A percentile compares a stretch with the other conserved stretches of the same genome.
Evolutionary conservation across 1,139 yeast species (phyloP).

Genomic region (Scheffersomyces segobiensis): DNA sequence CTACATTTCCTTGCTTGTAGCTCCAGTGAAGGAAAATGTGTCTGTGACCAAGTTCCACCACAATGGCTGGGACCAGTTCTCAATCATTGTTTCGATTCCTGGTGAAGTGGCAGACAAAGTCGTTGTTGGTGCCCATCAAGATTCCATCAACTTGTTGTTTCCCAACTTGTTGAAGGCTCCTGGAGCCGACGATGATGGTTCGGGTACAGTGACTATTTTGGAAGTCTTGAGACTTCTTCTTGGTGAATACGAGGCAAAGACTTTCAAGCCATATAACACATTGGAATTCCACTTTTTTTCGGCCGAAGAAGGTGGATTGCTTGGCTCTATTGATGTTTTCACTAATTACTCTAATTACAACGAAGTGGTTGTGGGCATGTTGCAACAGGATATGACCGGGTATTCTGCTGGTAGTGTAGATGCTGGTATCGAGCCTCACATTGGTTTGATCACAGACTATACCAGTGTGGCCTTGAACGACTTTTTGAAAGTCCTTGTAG

Average conservation of each 20-base stretch:
- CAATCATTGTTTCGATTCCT: slow-evolving; percentile 42
- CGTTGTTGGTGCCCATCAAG: slow-evolving; percentile 89
- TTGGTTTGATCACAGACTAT: slow-evolving; percentile 80
- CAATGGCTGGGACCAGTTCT: slow-evolving; percentile 46
- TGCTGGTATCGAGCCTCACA: slow-evolving; percentile 62
- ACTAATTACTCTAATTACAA: slow-evolving; percentile 47
- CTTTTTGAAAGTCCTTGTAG: slow-evolving; percentile 62
- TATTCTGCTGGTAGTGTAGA: slow-evolving; percentile 59
- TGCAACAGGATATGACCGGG: slow-evolving; percentile 97
- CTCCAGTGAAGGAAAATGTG: slow-evolving; percentile 36
- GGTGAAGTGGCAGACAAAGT: slow-evolving; percentile 45
- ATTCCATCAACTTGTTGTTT: slow-evolving; percentile 72
- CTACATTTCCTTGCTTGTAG: slow-evolving; percentile 44
- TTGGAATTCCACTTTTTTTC: slow-evolving; percentile 92
- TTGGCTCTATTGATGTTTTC: slow-evolving; percentile 84
- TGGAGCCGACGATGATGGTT: slow-evolving; percentile 95
- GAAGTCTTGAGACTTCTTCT: slow-evolving; percentile 71
- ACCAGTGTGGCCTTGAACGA: slow-evolving; percentile 59
- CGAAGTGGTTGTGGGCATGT: slow-evolving; percentile 70
- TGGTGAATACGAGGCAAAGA: slow-evolving; percentile 32
- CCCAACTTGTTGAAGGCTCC: slow-evolving; percentile 79
- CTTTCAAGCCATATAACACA: slow-evolving; percentile 63
- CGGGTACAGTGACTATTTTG: slow-evolving; percentile 78
- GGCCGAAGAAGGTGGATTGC: slow-evolving; percentile 91
- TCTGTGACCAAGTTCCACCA: slow-evolving; percentile 32